These are phyloP conservation scores for Noccaea caerulescens DNA, from an alignment of 345 rosid species.

Conservation along the genomic window DNA sequence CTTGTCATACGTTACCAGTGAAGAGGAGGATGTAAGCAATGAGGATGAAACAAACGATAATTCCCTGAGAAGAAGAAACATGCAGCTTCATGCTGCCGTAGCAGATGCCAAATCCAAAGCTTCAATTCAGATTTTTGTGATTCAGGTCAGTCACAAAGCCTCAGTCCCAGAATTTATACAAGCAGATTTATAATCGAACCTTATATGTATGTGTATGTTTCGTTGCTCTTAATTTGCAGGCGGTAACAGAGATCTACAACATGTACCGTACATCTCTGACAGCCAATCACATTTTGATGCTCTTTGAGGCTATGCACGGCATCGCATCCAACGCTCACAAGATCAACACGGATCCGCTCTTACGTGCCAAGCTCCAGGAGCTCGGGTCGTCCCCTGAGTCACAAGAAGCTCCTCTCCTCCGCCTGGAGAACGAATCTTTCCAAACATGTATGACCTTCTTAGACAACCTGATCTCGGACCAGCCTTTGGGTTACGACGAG, in stretches of 20 bases:
- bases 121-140: constrained; percentile 79
- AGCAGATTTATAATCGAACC: not conserved
- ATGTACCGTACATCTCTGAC: constrained; percentile 67
- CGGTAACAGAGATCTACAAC: constrained; percentile 83
- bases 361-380: constrained; percentile 76
- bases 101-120: constrained; percentile 86
- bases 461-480: constrained; percentile 69
- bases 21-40: constrained; percentile 45
- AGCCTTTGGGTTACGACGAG: constrained; percentile 60
- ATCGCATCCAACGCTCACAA: constrained; percentile 75
- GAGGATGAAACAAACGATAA: constrained; percentile 47
- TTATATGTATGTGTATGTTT: constrained; percentile 17
- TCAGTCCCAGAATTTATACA: not conserved
- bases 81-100: constrained; percentile 59
- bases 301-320: constrained; percentile 69
- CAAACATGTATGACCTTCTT: constrained; percentile 83
- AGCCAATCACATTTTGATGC: constrained; percentile 62
- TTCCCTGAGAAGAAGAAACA: constrained; percentile 48
- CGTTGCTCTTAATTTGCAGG: constrained; percentile 53
- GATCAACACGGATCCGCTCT: constrained; percentile 52
- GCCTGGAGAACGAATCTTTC: constrained; percentile 83
- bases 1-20: constrained; percentile 58
- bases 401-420: constrained; percentile 84
- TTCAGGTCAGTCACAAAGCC: constrained; percentile 59
- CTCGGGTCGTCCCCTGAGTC: constrained; percentile 72